Conservation (phyloP, 768 basidiomycete genomes). For the Pisolithus sp. region DNA sequence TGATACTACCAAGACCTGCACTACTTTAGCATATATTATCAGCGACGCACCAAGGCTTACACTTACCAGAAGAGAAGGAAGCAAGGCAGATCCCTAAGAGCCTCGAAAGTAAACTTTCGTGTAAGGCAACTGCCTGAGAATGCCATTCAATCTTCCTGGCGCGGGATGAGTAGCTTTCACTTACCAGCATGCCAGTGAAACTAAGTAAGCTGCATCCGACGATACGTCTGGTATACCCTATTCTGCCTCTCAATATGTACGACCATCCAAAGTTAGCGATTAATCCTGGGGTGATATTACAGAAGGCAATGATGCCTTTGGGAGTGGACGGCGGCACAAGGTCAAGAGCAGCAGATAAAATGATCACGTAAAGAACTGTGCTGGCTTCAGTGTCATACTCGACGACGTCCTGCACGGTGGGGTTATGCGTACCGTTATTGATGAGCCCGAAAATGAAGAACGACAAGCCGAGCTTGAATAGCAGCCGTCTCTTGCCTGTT, state of each 20-base stretch:
- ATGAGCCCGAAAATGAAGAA: constrained; percentile 92
- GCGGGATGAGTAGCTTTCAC: constrained; percentile 19
- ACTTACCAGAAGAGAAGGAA: constrained; percentile 76
- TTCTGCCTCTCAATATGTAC: constrained; percentile 78
- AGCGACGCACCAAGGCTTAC: neutral
- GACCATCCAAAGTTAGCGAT: constrained; percentile 90
- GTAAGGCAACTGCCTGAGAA: constrained; percentile 67
- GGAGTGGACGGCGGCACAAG: constrained; percentile 88
- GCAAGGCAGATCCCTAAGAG: constrained; percentile 81
- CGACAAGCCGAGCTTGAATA: constrained; percentile 44
- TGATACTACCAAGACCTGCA: constrained; percentile 88
- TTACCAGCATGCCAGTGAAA: constrained; percentile 81
- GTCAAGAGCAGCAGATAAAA: constrained; percentile 92
- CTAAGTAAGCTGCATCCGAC: constrained; percentile 70
- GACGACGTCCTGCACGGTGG: neutral
- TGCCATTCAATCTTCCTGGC: neutral
- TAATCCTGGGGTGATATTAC: constrained; percentile 87
- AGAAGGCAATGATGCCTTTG: constrained; percentile 91
- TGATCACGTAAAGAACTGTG: constrained; percentile 89
- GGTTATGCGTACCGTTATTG: constrained; percentile 64
- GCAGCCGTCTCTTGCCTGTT: constrained; percentile 20
- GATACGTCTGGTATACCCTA: constrained; percentile 73
- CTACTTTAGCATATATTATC: constrained; percentile 3
- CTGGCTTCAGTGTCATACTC: neutral
- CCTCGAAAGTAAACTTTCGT: constrained; percentile 57